Evolutionary conservation across 345 rosid species (phyloP), one percentile per base, ranked within the genome.

Genomic region (Brassica juncea): DNA sequence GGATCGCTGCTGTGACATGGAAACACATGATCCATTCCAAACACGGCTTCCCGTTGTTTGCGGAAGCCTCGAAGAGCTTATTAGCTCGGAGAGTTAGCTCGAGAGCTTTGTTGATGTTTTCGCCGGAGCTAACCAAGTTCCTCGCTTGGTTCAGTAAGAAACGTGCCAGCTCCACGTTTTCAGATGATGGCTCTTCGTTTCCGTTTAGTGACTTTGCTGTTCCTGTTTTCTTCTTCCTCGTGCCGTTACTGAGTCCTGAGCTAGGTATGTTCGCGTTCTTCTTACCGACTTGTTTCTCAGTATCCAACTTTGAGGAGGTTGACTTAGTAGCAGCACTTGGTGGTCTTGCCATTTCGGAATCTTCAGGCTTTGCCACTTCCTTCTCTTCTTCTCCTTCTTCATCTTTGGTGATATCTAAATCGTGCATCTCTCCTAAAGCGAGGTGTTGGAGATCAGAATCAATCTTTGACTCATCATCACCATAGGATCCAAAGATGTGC

Each of bases 401-500:
- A 65, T 82, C 88, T 67, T 89, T 84, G 76, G 88, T 84, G 63
- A 83, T 77, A 71, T 86, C 84, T 66, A 85, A 81, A 82, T 87
- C 91, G 73, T 79, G 84, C 84, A 83, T 86, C 80, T 88, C 94
- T 79, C 89, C 90, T 59, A 88, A 85, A 32, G 84, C 91, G 60
- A 94, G 95, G 83, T 92, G 91, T 79, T 80, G 80, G 79, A 94
- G 74, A 82, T 94, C 97, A 2, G 88, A 90, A 77, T 92, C 97
- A 44, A 94, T 91, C 84, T 96, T 91, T 0, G 97, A 94, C 84
- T 94, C 99, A 67, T 94, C 99, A 67, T 88, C 94, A 3, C 90
- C 97, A 77, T 85, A 86, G 0, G 92, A 88, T 35, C 88, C 94
- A 85, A 84, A 89, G 83, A 95, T 90, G 15, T 83, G 89, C 85